Base-by-base conservation (phyloP, 2,329 filamentous ascomycete genomes). In the Penicillium verrucosum region DNA sequence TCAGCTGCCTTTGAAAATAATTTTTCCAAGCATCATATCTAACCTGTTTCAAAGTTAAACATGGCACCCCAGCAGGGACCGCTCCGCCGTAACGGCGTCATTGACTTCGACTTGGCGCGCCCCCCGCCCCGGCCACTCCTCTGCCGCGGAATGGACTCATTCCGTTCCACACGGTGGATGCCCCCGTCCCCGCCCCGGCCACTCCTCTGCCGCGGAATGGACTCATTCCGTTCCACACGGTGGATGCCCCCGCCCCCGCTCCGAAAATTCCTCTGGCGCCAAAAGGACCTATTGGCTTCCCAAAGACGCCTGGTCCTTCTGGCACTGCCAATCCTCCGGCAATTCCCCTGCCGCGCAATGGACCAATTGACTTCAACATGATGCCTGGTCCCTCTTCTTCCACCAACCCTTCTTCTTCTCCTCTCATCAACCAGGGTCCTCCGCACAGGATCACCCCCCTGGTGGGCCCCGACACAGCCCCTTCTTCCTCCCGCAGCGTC, bases 381-480 rank as follows among this genome's bases (percentile, higher is more conserved):
- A 3, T 23, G 6, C 38, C 29, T 14, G 36, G 36, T 14, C 23
- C 25, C 25, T 27, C 36, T 21, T 23, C 25, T 6, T 4, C 37
- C 8, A 27, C 38, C 21, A 18, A 10, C 1, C n/a, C 27, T 18
- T 7, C 40, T 3, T 16, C 38, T 43, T 29, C 27, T 21, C 43
- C 27, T 16, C 43, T 30, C 6, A n/a, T 23, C 5, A 45, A 34
- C 50, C 50, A 52, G 32, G 41, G 30, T 23, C 50, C 50, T 38
- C 50, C 50, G 40, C 41, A 52, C 50, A 21, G 50, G 42, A 52
- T 12, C 25, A 12, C 30, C 50, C 41, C 41, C 41, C 50, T 52
- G 50, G 50, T 27, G 32, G 41, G 50, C 50, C 50, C 50, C 40
- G 41, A 21, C 50, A 52, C 41, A 52, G 50, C 50, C 50, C 41